A percentile compares a stretch with the other conserved stretches of the same genome.
Conservation (phyloP, 129 eudicot species). For the Smallanthus sonchifolius region DNA sequence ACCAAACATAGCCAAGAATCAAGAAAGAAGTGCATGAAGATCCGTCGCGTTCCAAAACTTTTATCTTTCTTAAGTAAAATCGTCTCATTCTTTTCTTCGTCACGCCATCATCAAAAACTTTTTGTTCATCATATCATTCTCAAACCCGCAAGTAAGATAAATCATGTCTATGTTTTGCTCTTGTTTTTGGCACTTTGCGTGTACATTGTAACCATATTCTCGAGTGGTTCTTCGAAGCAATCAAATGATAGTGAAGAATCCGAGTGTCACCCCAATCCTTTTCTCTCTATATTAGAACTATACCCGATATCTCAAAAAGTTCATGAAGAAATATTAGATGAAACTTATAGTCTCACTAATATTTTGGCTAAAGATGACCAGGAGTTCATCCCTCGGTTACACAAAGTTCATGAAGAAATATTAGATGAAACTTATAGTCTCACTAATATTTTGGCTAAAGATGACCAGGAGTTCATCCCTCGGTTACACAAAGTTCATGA, state of each 20-base stretch:
- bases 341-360: slow-evolving; percentile 6
- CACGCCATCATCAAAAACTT: slow-evolving; percentile 8
- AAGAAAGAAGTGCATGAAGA: slow-evolving; percentile 30
- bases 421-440: slow-evolving; percentile 8
- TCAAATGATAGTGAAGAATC: slow-evolving; percentile 11
- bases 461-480: not conserved
- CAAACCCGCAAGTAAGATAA: slow-evolving; percentile 9
- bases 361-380: not conserved
- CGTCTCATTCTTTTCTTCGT: slow-evolving; percentile 11
- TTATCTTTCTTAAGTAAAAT: slow-evolving; percentile 5
- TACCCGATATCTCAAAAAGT: slow-evolving; percentile 21
- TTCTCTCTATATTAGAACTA: slow-evolving; percentile 6
- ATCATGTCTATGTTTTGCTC: slow-evolving; percentile 13
- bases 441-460: not conserved
- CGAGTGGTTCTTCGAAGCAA: slow-evolving; percentile 5
- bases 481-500: slow-evolving; percentile 10
- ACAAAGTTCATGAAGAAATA: not conserved
- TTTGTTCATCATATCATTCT: not conserved
- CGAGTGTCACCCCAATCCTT: not conserved
- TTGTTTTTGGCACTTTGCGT: slow-evolving; percentile 20
- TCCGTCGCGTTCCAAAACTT: slow-evolving; percentile 1
- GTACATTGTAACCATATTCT: slow-evolving; percentile 12
- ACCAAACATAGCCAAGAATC: slow-evolving; percentile 6
- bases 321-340: not conserved
- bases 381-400: not conserved